Conservation (phyloP, 1,284 basidiomycete species). For the Trametes versicolor region DNA sequence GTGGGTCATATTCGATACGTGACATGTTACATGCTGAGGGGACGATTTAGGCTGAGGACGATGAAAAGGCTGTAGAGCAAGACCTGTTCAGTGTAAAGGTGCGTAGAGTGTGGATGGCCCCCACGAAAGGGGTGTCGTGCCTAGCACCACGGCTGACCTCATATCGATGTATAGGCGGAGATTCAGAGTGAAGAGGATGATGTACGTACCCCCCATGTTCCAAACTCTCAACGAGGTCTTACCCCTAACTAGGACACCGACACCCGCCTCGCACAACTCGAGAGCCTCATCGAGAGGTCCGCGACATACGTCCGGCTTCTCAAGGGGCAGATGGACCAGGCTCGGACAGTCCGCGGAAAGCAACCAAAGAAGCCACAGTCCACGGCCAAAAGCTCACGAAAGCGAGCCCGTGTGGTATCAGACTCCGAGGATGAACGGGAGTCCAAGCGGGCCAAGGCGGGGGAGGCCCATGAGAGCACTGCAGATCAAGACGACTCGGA, state of each 20-base stretch:
- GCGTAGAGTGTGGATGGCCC: not conserved
- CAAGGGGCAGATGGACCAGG: slow-evolving; percentile 69
- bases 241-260: slow-evolving; percentile 19
- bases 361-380: slow-evolving; percentile 19
- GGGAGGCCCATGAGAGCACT: slow-evolving; percentile 36
- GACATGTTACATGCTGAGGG: not conserved
- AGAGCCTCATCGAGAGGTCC: slow-evolving; percentile 70
- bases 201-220: not conserved
- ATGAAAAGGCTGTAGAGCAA: not conserved
- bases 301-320: slow-evolving; percentile 68
- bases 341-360: slow-evolving; percentile 37
- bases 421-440: slow-evolving; percentile 35
- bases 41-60: not conserved
- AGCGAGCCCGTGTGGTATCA: slow-evolving; percentile 29
- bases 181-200: slow-evolving; percentile 2
- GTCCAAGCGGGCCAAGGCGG: slow-evolving; percentile 42
- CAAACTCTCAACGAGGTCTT: not conserved
- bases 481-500: slow-evolving; percentile 40
- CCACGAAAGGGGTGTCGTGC: not conserved
- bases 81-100: not conserved
- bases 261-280: slow-evolving; percentile 50
- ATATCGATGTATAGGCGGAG: not conserved
- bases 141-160: not conserved
- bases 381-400: slow-evolving; percentile 33
- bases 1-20: not conserved